Conservation (phyloP, 1,139 yeast species). For the Kurtzmaniella quercitrusa region DNA sequence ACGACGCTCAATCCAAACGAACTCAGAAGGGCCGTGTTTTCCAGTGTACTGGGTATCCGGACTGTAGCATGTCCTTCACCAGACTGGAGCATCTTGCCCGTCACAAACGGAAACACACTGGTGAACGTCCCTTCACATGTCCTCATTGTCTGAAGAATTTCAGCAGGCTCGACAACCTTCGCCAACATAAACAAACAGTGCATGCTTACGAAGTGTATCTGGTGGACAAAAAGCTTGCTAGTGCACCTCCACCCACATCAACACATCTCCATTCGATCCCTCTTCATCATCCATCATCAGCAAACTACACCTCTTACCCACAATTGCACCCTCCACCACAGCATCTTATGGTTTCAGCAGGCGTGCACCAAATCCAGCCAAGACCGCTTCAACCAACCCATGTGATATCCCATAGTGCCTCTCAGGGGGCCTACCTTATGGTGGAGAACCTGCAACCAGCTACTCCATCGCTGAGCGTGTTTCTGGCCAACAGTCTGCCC, state of each 20-base stretch:
- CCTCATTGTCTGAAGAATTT: conserved; percentile 77
- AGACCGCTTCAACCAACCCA: not conserved
- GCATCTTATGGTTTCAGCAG: not conserved
- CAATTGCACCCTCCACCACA: not conserved
- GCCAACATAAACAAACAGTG: conserved; percentile 92
- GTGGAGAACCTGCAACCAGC: conserved; percentile 1
- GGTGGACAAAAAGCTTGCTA: conserved; percentile 10
- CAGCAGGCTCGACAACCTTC: conserved; percentile 78
- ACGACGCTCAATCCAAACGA: conserved; percentile 23
- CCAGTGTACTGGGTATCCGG: conserved; percentile 84
- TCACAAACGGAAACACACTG: conserved; percentile 90
- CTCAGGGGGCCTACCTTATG: not conserved
- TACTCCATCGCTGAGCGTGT: conserved; percentile 6
- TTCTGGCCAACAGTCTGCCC: conserved; percentile 3
- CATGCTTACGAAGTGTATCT: conserved; percentile 70
- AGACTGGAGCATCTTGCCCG: conserved; percentile 88
- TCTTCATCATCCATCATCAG: conserved; percentile 1
- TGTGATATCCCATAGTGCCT: not conserved
- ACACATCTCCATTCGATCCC: conserved; percentile 4
- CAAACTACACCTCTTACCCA: not conserved
- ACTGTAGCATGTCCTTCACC: conserved; percentile 84
- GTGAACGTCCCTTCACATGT: conserved; percentile 91
- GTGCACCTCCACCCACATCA: not conserved
- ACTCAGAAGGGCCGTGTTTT: conserved; percentile 60
- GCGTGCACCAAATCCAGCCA: not conserved